Evolutionary conservation across 139 green algal genomes (phyloP).

Genomic region (Edaphochlamys debaryana): DNA sequence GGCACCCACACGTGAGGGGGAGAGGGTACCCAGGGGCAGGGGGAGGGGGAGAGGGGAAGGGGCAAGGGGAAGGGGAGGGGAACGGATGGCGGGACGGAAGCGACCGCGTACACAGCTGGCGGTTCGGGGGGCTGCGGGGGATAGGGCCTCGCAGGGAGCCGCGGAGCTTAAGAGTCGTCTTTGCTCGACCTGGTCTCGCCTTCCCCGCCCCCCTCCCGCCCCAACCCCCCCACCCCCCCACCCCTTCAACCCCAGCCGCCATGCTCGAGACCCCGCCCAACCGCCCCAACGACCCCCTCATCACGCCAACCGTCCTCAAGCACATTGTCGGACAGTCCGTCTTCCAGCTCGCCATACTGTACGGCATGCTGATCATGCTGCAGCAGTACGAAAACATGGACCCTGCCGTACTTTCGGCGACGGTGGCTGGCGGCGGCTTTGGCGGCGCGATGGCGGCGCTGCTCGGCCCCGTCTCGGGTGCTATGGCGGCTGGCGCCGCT

Average conservation of each 20-base stretch:
- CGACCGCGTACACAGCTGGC: no score
- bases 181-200: no score
- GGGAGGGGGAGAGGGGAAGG: no score
- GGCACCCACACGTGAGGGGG: constrained; percentile 63
- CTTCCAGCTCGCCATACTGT: constrained; percentile 84
- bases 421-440: background rate
- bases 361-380: constrained; percentile 63
- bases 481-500: background rate
- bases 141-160: no score
- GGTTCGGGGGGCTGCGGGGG: no score
- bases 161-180: no score
- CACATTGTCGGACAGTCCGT: constrained; percentile 72
- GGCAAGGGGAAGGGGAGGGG: no score
- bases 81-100: no score
- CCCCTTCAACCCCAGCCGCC: constrained; percentile 32
- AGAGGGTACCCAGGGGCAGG: no score
- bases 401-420: background rate
- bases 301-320: constrained; percentile 62
- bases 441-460: background rate
- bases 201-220: no score
- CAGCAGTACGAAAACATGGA: background rate
- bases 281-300: constrained; percentile 50
- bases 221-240: no score
- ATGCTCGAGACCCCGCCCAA: constrained; percentile 77
- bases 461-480: background rate